These are phyloP conservation scores for Populus pruinosa DNA, from an alignment of 345 rosid genomes.

Conservation along the genomic window DNA sequence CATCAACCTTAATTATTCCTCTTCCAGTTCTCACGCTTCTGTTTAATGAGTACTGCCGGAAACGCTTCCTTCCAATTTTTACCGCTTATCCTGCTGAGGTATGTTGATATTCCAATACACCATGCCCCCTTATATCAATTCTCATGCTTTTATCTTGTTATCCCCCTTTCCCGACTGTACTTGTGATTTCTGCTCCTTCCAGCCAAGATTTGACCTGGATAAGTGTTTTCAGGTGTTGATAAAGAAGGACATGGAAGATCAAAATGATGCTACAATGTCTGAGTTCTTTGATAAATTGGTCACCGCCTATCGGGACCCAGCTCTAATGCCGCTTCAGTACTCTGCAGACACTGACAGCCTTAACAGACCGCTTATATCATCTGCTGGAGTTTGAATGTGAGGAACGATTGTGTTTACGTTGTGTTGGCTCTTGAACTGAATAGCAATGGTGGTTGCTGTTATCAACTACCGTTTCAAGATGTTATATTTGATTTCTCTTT, in stretches of 20 bases:
- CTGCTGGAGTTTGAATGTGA: slow-evolving; percentile 35
- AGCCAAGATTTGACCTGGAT: slow-evolving; percentile 3
- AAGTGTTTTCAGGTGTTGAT: slow-evolving; percentile 51
- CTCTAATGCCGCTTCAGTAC: slow-evolving; percentile 56
- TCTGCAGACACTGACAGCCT: slow-evolving; percentile 51
- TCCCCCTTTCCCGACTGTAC: background rate
- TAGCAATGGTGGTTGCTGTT: background rate
- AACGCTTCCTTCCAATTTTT: slow-evolving; percentile 85
- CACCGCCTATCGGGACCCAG: slow-evolving; percentile 79
- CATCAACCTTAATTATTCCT: slow-evolving; percentile 64
- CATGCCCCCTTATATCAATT: background rate
- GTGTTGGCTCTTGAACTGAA: background rate
- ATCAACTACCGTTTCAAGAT: slow-evolving; percentile 1
- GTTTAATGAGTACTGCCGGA: slow-evolving; percentile 93
- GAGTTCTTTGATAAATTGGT: slow-evolving; percentile 56
- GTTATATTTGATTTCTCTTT: background rate
- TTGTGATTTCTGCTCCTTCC: background rate
- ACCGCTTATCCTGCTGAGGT: slow-evolving; percentile 86
- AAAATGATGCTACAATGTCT: slow-evolving; percentile 45
- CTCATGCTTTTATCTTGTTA: background rate
- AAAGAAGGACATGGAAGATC: slow-evolving; percentile 70
- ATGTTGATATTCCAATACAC: background rate
- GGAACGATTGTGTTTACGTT: slow-evolving; percentile 18
- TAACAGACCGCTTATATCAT: slow-evolving; percentile 60
- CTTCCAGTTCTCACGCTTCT: slow-evolving; percentile 83